A percentile compares a stretch with the other conserved stretches of the same genome.
Evolutionary conservation across 768 basidiomycete genomes (phyloP).

Genomic region (Leccinum sublutescens): DNA sequence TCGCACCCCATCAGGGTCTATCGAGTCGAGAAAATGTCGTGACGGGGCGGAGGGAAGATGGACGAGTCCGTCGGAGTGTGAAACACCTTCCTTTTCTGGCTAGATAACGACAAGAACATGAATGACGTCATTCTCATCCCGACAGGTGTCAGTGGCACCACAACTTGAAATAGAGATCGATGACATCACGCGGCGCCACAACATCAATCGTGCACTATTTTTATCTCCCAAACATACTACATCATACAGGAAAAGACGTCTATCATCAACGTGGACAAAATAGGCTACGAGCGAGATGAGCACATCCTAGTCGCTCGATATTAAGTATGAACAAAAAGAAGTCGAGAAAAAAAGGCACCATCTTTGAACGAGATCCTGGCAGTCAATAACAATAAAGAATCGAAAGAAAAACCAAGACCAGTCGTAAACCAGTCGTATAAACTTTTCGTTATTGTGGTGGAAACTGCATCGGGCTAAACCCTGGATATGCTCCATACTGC

Average conservation of each 20-base stretch:
- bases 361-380: background rate
- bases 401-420: background rate
- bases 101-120: background rate
- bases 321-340: background rate
- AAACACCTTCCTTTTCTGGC: too few species aligned
- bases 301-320: background rate
- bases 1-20: background rate
- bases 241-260: constrained; percentile 30
- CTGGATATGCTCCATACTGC: constrained; percentile 22
- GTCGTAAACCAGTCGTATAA: background rate
- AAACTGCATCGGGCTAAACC: constrained; percentile 27
- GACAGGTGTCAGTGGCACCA: background rate
- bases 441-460: constrained; percentile 6
- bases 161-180: background rate
- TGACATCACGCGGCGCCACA: background rate
- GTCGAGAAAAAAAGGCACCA: background rate
- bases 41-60: too few species aligned
- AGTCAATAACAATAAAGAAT: constrained; percentile 25
- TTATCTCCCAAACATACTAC: constrained; percentile 27
- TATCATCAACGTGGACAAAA: background rate
- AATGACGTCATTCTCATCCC: background rate
- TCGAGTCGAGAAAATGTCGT: too few species aligned
- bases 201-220: background rate
- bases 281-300: background rate
- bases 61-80: too few species aligned